phyloP scores from a whole-genome alignment of 1,139 yeast species.

The Yamadazyma taylorii region DNA sequence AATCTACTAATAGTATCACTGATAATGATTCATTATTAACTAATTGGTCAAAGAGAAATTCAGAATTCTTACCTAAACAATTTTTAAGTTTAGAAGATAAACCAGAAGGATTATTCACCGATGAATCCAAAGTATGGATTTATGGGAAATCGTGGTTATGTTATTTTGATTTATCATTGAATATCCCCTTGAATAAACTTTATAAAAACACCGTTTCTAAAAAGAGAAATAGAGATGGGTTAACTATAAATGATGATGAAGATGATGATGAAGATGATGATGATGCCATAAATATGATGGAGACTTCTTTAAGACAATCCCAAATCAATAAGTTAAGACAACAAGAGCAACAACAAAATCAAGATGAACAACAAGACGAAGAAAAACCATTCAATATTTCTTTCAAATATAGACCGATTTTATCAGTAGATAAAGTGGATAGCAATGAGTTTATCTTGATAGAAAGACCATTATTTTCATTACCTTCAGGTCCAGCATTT shows the following conservation, averaged over 20 bases:
- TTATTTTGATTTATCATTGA: slow-evolving; percentile 65
- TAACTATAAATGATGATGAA: slow-evolving; percentile 42
- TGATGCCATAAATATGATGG: slow-evolving; percentile 32
- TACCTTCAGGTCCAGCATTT: slow-evolving; percentile 70
- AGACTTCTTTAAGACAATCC: slow-evolving; percentile 31
- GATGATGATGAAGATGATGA: slow-evolving; percentile 28
- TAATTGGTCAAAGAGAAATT: slow-evolving; percentile 76
- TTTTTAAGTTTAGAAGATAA: slow-evolving; percentile 62
- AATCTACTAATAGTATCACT: not conserved
- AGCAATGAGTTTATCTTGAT: slow-evolving; percentile 65
- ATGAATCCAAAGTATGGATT: slow-evolving; percentile 59
- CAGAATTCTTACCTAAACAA: slow-evolving; percentile 71
- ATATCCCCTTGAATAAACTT: slow-evolving; percentile 48
- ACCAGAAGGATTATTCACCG: slow-evolving; percentile 69
- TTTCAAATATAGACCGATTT: slow-evolving; percentile 71
- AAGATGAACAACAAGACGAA: no score
- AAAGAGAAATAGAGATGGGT: slow-evolving; percentile 67
- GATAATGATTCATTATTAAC: slow-evolving; percentile 48
- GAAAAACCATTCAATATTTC: slow-evolving; percentile 70
- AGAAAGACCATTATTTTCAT: slow-evolving; percentile 66
- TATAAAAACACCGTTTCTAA: slow-evolving; percentile 31
- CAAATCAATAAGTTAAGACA: slow-evolving; percentile 30
- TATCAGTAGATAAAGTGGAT: slow-evolving; percentile 57
- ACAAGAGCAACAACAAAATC: slow-evolving; percentile 26
- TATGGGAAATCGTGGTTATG: slow-evolving; percentile 89